Evolutionary conservation across 2,329 filamentous ascomycete species (phyloP).

Genomic region (Ophiocordyceps camponoti-floridani): DNA sequence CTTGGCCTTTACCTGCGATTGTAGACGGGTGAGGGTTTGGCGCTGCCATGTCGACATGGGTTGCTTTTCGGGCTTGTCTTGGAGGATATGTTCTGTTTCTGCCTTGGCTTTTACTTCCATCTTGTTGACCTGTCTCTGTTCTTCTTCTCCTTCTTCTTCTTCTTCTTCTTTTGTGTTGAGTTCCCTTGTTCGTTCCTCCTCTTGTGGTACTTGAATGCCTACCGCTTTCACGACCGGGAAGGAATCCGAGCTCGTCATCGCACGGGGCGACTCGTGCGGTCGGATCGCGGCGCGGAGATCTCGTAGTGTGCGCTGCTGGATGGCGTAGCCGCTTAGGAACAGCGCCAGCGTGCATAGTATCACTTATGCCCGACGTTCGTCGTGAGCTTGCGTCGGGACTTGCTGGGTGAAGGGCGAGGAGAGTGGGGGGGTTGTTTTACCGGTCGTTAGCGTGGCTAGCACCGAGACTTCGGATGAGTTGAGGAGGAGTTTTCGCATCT

Average conservation of each 20-base stretch:
- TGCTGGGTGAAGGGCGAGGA: too few relatives aligned
- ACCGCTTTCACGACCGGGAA: too few relatives aligned
- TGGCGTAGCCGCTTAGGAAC: constrained; percentile 72
- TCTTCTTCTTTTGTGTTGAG: background rate
- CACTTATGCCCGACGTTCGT: constrained; percentile 25
- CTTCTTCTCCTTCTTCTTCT: background rate
- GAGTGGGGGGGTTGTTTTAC: constrained; percentile 23
- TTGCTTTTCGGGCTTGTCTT: background rate
- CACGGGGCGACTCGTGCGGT: constrained; percentile 14
- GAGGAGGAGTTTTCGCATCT: constrained; percentile 34
- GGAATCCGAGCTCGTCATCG: background rate
- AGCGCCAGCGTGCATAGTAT: constrained; percentile 63
- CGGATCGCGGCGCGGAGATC: constrained; percentile 59
- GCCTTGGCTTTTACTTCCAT: background rate
- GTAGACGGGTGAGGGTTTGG: constrained; percentile 3
- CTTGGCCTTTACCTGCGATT: constrained; percentile 14
- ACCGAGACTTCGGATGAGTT: constrained; percentile 55
- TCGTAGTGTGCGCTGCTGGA: constrained; percentile 72
- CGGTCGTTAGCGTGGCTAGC: constrained; percentile 41
- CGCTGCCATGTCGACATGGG: constrained; percentile 2
- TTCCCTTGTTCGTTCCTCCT: background rate
- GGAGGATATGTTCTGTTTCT: background rate
- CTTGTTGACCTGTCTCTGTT: background rate
- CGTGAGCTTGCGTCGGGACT: too few relatives aligned
- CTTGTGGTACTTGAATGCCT: background rate